phyloP scores from a whole-genome alignment of 140 eudicot genomes.

The Stevia rebaudiana region DNA sequence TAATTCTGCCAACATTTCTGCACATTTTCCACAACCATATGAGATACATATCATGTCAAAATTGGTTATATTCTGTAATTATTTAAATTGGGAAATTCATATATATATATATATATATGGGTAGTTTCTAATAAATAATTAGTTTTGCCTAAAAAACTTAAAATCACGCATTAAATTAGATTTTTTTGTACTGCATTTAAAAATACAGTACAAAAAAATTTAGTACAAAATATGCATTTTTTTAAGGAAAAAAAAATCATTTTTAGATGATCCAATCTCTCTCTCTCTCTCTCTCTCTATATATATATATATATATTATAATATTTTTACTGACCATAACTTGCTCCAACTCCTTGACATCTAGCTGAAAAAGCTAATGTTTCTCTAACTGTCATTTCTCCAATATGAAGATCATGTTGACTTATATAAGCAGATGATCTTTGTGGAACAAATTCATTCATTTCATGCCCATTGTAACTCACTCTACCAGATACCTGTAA shows the following conservation, averaged over 20 bases:
- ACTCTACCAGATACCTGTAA: slow-evolving; percentile 53
- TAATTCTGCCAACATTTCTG: slow-evolving; percentile 63
- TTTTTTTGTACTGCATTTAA: no score
- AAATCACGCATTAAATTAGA: no score
- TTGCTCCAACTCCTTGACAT: slow-evolving; percentile 68
- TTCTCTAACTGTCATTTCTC: slow-evolving; percentile 70
- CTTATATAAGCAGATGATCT: slow-evolving; percentile 69
- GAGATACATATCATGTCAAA: background rate
- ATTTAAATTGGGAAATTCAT: no score
- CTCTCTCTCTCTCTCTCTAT: no score
- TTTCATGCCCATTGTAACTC: slow-evolving; percentile 60
- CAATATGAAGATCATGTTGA: slow-evolving; percentile 62
- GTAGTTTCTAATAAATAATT: no score
- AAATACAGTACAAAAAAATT: no score
- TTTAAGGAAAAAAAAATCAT: no score
- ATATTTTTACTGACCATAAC: slow-evolving; percentile 46
- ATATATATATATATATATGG: background rate
- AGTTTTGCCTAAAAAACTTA: no score
- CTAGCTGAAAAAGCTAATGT: slow-evolving; percentile 69
- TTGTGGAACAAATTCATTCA: slow-evolving; percentile 64
- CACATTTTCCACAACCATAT: slow-evolving; percentile 12
- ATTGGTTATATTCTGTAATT: background rate
- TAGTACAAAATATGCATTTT: no score
- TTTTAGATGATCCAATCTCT: no score
- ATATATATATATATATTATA: background rate